Evolutionary conservation across 192 early-diverging fungal species (phyloP).

Genomic region (Pilobolus umbonatus): DNA sequence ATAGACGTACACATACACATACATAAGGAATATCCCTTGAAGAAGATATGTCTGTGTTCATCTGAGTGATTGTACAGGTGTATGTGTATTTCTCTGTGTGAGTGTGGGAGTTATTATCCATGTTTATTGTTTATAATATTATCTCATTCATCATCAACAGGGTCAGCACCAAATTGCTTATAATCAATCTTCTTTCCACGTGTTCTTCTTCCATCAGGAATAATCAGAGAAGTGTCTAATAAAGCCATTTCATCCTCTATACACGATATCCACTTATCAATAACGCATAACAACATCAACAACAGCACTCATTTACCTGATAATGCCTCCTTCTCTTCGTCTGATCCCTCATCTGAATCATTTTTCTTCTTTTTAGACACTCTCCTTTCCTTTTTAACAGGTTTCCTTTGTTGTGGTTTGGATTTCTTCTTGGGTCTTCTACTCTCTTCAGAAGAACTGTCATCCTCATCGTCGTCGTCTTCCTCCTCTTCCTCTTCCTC

Average conservation of each 20-base stretch:
- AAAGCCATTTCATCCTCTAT: slow-evolving; percentile 56
- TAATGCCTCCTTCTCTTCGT: slow-evolving; percentile 37
- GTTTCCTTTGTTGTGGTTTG: slow-evolving; percentile 7
- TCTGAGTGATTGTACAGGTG: no score
- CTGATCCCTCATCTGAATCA: slow-evolving; percentile 30
- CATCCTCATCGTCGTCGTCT: slow-evolving; percentile 13
- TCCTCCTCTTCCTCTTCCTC: slow-evolving; percentile 30
- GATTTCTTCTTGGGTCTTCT: slow-evolving; percentile 8
- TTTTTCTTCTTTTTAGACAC: slow-evolving; percentile 16
- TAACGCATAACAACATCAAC: background rate
- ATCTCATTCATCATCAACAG: slow-evolving; percentile 36
- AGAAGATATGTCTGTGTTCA: no score
- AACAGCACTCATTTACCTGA: slow-evolving; percentile 30
- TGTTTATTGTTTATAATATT: background rate
- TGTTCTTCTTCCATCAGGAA: slow-evolving; percentile 58
- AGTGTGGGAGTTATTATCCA: no score
- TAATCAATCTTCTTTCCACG: slow-evolving; percentile 72
- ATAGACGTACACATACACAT: no score
- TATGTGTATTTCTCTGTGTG: no score
- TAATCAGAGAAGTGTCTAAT: slow-evolving; percentile 61
- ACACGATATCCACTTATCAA: background rate
- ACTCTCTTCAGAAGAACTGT: background rate
- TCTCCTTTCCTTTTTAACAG: background rate
- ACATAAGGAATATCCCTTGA: no score
- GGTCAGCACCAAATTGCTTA: slow-evolving; percentile 62